These are phyloP conservation scores for Typha latifolia DNA, from an alignment of 176 grass and related monocot genomes.

Conservation along the genomic window DNA sequence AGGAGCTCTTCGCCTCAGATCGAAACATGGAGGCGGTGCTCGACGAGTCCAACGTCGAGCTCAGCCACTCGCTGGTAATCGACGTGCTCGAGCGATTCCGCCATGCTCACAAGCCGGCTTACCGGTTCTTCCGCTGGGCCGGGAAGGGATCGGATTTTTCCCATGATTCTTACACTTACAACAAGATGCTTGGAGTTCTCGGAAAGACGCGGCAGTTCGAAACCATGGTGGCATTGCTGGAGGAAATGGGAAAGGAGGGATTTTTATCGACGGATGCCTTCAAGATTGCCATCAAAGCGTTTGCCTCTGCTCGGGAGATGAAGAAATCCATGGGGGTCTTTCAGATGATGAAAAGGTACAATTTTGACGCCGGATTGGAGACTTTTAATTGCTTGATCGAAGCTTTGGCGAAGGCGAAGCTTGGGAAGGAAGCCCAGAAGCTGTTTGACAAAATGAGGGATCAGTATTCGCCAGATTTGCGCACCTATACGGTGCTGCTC, in stretches of 20 bases:
- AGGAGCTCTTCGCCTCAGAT: conserved; percentile 30
- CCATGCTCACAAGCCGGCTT: conserved; percentile 25
- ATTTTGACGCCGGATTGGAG: conserved; percentile 54
- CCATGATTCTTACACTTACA: conserved; percentile 40
- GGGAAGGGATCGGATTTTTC: background rate
- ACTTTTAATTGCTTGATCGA: conserved; percentile 81
- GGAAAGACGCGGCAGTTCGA: conserved; percentile 71
- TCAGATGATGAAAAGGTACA: conserved; percentile 51
- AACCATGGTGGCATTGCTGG: conserved; percentile 47
- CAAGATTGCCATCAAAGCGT: conserved; percentile 61
- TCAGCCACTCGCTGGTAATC: conserved; percentile 15
- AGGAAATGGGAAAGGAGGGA: conserved; percentile 58
- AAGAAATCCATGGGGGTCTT: conserved; percentile 78
- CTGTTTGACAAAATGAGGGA: conserved; percentile 60
- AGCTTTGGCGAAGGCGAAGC: conserved; percentile 40
- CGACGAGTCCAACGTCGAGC: conserved; percentile 8
- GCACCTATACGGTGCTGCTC: conserved; percentile 55
- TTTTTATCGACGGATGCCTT: conserved; percentile 69
- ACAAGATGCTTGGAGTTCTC: conserved; percentile 59
- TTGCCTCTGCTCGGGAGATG: conserved; percentile 36
- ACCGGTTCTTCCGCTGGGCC: conserved; percentile 32
- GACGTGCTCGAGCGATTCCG: conserved; percentile 22
- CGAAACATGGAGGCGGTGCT: conserved; percentile 32
- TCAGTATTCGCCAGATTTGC: conserved; percentile 41
- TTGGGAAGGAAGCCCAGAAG: conserved; percentile 59